Base-by-base conservation (phyloP, 1,284 basidiomycete genomes). In the Farysia itapuensis region DNA sequence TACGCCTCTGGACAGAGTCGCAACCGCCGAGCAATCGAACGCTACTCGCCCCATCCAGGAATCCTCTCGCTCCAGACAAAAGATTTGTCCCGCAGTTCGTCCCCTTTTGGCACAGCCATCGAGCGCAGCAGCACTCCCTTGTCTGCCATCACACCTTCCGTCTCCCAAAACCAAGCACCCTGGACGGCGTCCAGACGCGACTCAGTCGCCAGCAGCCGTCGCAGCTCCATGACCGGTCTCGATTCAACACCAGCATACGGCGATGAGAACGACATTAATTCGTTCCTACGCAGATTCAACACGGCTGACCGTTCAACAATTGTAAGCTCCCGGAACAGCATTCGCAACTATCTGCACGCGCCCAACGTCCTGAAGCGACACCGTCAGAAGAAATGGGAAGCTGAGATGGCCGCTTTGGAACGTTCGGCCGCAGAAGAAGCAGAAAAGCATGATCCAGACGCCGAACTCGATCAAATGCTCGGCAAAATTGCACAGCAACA, bases 21-120 rank as follows among this genome's bases (percentile, higher is more conserved):
- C 26, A 70, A 66, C 34, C 68, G 64, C 9, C 52, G 70, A 16
- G 70, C 70, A 2, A 71, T 72, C 64, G 69, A 64, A 16, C 50
- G 53, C 14, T 72, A 64, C 45, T 69, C 70, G 30, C 70, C 70
- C 1, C 52, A 65, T 30, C 46, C 54, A 2, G 33, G 18, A n/a
- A 42, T 35, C 28, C 35, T 49, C 11, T 14, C 48, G 4, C 29
- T 53, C 37, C 52, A 58, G 32, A 50, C 43, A 2, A 35, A 37
- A n/a, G 56, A 56, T n/a, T 33, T 48, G 13, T 43, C 43, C 1
- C 46, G 47, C 22, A 51, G 32, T 35, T 30, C 36, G 15, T 44
- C 45, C 19, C 43, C 43, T 13, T 28, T 44, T 9, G 48, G 47
- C 26, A 32, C 40, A 5, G 30, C 14, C 26, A 25, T 21, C 6